Evolutionary conservation across 345 rosid genomes (phyloP).

Genomic region (Eucalyptus sp.): DNA sequence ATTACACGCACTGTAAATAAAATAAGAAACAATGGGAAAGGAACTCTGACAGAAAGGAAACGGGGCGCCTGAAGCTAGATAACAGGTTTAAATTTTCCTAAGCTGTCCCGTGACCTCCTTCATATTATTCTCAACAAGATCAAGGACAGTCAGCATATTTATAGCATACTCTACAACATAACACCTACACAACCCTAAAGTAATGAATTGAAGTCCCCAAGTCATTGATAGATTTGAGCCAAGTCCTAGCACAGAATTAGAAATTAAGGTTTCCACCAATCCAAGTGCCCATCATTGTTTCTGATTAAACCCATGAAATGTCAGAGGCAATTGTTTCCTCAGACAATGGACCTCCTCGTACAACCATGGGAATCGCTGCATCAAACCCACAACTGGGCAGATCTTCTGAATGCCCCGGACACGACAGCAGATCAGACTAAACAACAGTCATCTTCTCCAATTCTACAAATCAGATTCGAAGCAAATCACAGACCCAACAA

Average conservation of each 20-base stretch:
- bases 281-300: background rate
- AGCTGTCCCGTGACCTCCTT: background rate
- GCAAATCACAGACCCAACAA: background rate
- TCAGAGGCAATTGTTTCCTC: background rate
- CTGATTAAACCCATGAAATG: background rate
- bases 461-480: background rate
- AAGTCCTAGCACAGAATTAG: background rate
- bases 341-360: background rate
- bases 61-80: background rate
- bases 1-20: background rate
- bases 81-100: background rate
- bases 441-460: background rate
- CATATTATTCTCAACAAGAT: too few species aligned
- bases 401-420: background rate
- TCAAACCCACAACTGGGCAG: background rate
- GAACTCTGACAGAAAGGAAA: background rate
- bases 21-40: too few species aligned
- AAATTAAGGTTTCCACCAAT: background rate
- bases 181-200: background rate
- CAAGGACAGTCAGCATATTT: background rate
- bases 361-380: rapidly evolving
- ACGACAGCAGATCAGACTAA: background rate
- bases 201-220: background rate
- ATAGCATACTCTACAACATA: background rate
- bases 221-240: background rate